These are phyloP conservation scores for Emydomyces testavorans DNA, from an alignment of 2,329 filamentous ascomycete species.

Conservation along the genomic window DNA sequence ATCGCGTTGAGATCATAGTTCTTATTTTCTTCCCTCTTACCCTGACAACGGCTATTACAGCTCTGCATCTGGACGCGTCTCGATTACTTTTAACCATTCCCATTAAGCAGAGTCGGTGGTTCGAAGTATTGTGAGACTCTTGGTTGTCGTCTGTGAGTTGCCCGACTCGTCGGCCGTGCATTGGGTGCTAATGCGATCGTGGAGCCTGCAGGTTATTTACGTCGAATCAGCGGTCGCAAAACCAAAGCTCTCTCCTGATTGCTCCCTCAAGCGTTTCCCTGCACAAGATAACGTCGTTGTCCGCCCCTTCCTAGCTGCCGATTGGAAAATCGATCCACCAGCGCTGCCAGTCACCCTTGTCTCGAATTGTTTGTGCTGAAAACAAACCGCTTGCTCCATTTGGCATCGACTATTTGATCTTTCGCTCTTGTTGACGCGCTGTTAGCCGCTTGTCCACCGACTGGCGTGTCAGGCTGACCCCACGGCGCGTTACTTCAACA, in stretches of 20 bases:
- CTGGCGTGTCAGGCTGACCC: conserved; percentile 5
- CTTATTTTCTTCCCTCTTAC: background rate
- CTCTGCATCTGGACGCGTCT: conserved; percentile 5
- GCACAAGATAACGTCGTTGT: conserved; percentile 8
- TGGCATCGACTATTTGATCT: conserved; percentile 3
- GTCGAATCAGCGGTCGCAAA: conserved; percentile 33
- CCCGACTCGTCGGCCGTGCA: conserved; percentile 23
- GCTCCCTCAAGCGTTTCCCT: conserved; percentile 17
- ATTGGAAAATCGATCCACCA: conserved; percentile 16
- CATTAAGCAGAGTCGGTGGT: background rate
- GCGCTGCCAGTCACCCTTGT: background rate
- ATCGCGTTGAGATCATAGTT: conserved; percentile 9
- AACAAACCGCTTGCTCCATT: background rate
- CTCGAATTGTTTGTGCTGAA: conserved; percentile 1
- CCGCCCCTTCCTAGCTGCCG: conserved; percentile 15
- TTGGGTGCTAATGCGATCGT: conserved; percentile 34
- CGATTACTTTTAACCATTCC: background rate
- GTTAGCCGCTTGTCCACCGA: conserved; percentile 14
- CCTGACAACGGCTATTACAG: background rate
- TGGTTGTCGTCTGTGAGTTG: conserved; percentile 7
- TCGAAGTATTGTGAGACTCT: background rate
- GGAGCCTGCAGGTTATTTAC: conserved; percentile 30
- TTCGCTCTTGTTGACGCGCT: conserved; percentile 4
- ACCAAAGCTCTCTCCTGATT: conserved; percentile 17
- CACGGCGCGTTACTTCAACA: conserved; percentile 9